Evolutionary conservation across 345 rosid genomes (phyloP), one percentile per base, ranked within the genome.

Genomic region (Mallotus nudiflorus): DNA sequence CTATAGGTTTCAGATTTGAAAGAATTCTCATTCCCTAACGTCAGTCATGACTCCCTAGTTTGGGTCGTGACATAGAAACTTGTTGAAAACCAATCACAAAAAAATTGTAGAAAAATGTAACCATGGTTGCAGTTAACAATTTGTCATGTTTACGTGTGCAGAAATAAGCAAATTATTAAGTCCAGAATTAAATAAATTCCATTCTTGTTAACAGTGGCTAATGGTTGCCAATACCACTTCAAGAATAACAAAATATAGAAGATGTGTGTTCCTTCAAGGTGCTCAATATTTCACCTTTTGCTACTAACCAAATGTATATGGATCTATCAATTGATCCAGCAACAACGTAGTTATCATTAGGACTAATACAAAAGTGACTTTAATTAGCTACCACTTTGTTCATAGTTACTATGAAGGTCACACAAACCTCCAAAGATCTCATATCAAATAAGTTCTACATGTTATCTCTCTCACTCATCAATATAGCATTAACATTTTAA

Each of bases 281-380:
- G 75, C 85, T 80, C 65, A 90, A 91, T 28, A 92, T 90, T 66
- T 88, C 90, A 15, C 72, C 90, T 79, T 85, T 89, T 10, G 92
- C 71, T 58, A 89, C 74, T 11, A 97, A 92, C 97, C 99, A 92
- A 18, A 92, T 85, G 69, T 85, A 80, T 16, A 95, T 85, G 22
- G 89, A 85, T 39, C 98, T 97, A 77, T 95, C 92, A 9, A 84
- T 87, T 19, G 98, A 92, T 62, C 98, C 97, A 33, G 99, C 98
- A 69, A 98, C 94, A 33, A 88, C 97, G 53, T 88, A 85, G 66
- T 83, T 84, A 74, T 90, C 90, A 57, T 89, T 90, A 2, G 97
- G 98, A 75, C 98, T 95, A 65, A 90, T 85, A 73, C 97, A 95
- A 22, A 97, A 95, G 10, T 97, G 80, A 82, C 97, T 95, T 97